Conservation (phyloP, 2,329 filamentous ascomycete genomes). For the Fusarium ambrosium region DNA sequence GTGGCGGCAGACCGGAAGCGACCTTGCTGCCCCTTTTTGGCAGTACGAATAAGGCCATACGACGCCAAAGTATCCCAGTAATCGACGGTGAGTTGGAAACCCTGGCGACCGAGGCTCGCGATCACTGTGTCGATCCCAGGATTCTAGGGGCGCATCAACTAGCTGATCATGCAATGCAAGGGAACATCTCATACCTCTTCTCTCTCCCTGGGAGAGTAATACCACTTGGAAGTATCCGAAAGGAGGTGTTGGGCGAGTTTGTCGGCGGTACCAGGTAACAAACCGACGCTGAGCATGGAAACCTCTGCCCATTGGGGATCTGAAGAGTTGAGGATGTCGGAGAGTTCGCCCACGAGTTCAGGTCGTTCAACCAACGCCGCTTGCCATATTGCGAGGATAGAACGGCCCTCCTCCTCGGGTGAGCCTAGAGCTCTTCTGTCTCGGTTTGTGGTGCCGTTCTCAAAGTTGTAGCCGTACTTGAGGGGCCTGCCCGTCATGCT, state of each 20-base stretch:
- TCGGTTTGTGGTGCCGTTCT: constrained; percentile 3
- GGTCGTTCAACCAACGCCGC: constrained; percentile 10
- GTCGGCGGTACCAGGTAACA: neutral
- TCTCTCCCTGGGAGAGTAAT: constrained; percentile 19
- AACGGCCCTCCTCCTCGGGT: constrained; percentile 6
- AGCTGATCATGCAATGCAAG: neutral
- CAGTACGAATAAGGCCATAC: constrained; percentile 1
- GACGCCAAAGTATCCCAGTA: constrained; percentile 21
- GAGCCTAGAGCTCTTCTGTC: constrained; percentile 6
- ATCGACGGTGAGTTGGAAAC: constrained; percentile 5
- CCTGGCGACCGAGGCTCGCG: constrained; percentile 15
- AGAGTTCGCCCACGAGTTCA: neutral
- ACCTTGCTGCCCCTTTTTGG: neutral
- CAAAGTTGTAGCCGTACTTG: constrained; percentile 31
- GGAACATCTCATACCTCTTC: neutral
- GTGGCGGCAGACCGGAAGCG: constrained; percentile 3
- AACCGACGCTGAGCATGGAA: neutral
- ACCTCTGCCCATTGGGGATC: constrained; percentile 21
- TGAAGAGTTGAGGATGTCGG: constrained; percentile 21
- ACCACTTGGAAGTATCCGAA: constrained; percentile 21
- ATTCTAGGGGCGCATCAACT: constrained; percentile 5
- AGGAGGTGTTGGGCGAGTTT: constrained; percentile 16
- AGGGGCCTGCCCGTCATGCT: constrained; percentile 22
- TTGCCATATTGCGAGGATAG: constrained; percentile 32
- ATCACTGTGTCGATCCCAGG: constrained; percentile 1